phyloP scores from a whole-genome alignment of 768 basidiomycete genomes.

The Trametes punicea region DNA sequence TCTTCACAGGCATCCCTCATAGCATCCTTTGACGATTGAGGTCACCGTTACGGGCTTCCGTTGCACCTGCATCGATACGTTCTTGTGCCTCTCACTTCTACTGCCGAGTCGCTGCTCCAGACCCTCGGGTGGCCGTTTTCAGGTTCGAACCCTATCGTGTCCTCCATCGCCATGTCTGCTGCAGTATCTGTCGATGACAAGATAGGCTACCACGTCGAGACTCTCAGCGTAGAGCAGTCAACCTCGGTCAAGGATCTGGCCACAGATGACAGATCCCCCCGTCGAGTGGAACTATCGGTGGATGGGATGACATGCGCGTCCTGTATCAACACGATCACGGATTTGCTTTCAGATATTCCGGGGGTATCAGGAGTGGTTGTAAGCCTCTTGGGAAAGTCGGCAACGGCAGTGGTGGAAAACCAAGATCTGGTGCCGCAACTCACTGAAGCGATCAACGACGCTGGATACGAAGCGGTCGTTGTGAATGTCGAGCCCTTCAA shows the following conservation, averaged over 20 bases:
- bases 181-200: too few relatives aligned
- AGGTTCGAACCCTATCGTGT: too few relatives aligned
- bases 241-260: not conserved
- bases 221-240: too few relatives aligned
- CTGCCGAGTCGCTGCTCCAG: too few relatives aligned
- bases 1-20: too few relatives aligned
- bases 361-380: constrained; percentile 54
- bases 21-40: too few relatives aligned
- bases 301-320: constrained; percentile 78
- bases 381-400: constrained; percentile 59
- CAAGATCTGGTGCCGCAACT: constrained; percentile 28
- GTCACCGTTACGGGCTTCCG: too few relatives aligned
- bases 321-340: constrained; percentile 55
- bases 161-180: too few relatives aligned
- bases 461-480: constrained; percentile 40
- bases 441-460: constrained; percentile 35
- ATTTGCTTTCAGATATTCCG: constrained; percentile 44
- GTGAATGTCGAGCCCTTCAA: constrained; percentile 25
- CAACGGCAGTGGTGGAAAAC: constrained; percentile 42
- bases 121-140: too few relatives aligned
- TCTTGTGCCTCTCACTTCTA: too few relatives aligned
- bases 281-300: constrained; percentile 49
- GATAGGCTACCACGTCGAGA: not conserved
- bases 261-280: constrained; percentile 19
- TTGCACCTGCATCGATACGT: too few relatives aligned